Conservation (phyloP, 1,284 basidiomycete species). For the Cryptococcus amylolentus region DNA sequence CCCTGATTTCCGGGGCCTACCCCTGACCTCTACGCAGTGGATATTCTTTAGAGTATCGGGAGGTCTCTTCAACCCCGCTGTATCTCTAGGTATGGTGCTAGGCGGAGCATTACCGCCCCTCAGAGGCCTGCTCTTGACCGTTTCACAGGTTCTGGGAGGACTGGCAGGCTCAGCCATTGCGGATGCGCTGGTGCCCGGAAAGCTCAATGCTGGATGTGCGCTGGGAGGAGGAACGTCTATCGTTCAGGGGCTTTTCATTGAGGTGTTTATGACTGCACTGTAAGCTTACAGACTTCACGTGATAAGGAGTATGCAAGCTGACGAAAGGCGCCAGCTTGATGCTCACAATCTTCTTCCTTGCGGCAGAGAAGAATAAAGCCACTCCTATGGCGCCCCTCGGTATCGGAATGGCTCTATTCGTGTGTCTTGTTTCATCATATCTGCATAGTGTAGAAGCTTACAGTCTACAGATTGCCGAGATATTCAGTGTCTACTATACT, state of each 20-base stretch:
- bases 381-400: conserved; percentile 56
- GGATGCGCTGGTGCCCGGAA: conserved; percentile 47
- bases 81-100: conserved; percentile 51
- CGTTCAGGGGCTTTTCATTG: conserved; percentile 44
- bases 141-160: conserved; percentile 51
- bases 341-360: conserved; percentile 50
- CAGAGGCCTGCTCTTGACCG: conserved; percentile 46
- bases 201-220: conserved; percentile 46
- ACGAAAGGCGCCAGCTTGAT: conserved; percentile 25
- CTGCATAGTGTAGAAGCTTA: not conserved
- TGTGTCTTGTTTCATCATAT: conserved; percentile 1
- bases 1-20: too few relatives aligned
- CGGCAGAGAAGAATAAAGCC: conserved; percentile 53
- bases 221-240: conserved; percentile 42
- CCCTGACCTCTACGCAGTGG: conserved; percentile 23
- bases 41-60: conserved; percentile 52
- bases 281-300: conserved; percentile 10
- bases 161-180: conserved; percentile 51
- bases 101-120: conserved; percentile 50
- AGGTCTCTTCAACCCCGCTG: conserved; percentile 52
- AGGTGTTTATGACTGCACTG: conserved; percentile 53
- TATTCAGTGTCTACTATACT: conserved; percentile 49
- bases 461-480: conserved; percentile 41
- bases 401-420: conserved; percentile 54
- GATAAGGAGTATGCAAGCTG: not conserved